Percentiles rank a stretch among this genome's conserved stretches.
These are phyloP conservation scores for Arachnopeziza araneosa DNA, from an alignment of 2,329 filamentous ascomycete species.

Conservation along the genomic window DNA sequence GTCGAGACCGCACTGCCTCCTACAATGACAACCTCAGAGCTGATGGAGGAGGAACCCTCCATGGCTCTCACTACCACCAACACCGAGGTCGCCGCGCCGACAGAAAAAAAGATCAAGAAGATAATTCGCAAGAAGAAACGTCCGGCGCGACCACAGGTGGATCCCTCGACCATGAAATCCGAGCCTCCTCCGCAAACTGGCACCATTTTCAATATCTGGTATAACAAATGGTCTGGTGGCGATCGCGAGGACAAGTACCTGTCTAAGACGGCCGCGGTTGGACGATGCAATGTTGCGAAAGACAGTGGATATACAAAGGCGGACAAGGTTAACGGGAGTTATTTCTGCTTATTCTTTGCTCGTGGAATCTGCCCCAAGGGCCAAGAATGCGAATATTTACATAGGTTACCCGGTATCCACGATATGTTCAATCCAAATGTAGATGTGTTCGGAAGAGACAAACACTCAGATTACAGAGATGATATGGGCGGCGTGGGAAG, in stretches of 20 bases:
- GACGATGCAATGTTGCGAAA: conserved; percentile 78
- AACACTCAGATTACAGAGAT: conserved; percentile 86
- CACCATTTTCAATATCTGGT: conserved; percentile 97
- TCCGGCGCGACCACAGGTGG: conserved; percentile 85
- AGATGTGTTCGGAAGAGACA: conserved; percentile 92
- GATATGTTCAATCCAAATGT: conserved; percentile 92
- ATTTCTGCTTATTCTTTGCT: conserved; percentile 90
- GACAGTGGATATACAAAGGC: conserved; percentile 77
- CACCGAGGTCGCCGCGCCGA: conserved; percentile 22
- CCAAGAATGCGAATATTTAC: conserved; percentile 89
- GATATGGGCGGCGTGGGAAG: conserved; percentile 97
- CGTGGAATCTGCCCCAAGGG: conserved; percentile 79
- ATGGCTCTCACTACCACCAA: conserved; percentile 24
- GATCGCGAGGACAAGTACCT: conserved; percentile 90
- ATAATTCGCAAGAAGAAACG: conserved; percentile 87
- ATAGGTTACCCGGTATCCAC: conserved; percentile 78
- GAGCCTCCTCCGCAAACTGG: conserved; percentile 89
- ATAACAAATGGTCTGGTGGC: conserved; percentile 96
- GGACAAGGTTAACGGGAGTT: conserved; percentile 71
- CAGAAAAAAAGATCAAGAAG: conserved; percentile 67
- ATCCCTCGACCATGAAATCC: conserved; percentile 73
- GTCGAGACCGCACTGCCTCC: conserved; percentile 22
- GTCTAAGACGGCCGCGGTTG: conserved; percentile 73
- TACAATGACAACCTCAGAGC: conserved; percentile 14
- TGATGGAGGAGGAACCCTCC: conserved; percentile 13